Evolutionary conservation across 1,284 basidiomycete genomes (phyloP).

Genomic region (Stereum hirsutum): DNA sequence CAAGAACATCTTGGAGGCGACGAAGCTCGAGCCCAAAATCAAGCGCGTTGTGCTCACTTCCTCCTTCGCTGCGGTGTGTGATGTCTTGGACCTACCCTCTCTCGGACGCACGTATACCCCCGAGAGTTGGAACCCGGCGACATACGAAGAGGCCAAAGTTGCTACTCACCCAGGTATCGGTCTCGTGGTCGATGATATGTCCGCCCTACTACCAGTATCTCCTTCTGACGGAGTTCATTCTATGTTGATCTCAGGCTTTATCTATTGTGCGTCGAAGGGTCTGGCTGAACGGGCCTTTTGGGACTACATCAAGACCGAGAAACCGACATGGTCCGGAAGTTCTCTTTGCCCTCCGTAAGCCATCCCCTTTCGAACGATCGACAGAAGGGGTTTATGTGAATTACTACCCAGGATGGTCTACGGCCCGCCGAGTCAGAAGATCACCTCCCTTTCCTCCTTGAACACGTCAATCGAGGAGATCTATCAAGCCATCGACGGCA

Average conservation of each 20-base stretch:
- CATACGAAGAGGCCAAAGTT: neutral
- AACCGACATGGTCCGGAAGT: neutral
- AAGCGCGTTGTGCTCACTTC: neutral
- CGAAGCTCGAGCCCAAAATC: neutral
- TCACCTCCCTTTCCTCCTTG: neutral
- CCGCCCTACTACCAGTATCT: too few species aligned
- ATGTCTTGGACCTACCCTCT: neutral
- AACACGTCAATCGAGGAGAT: neutral
- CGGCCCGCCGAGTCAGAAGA: neutral
- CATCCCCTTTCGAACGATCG: neutral
- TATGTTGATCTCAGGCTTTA: too few species aligned
- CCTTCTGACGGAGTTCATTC: too few species aligned
- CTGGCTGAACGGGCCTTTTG: neutral
- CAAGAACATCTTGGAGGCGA: neutral
- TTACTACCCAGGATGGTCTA: neutral
- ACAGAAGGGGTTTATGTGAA: neutral
- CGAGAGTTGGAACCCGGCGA: neutral
- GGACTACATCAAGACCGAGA: neutral
- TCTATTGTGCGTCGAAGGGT: neutral
- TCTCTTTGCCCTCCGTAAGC: neutral
- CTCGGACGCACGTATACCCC: neutral
- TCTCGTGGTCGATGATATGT: too few species aligned
- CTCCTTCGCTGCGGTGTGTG: neutral
- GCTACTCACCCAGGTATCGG: neutral
- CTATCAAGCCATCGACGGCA: neutral